Evolutionary conservation across 2,329 filamentous ascomycete species (phyloP).

Genomic region (Scedosporium boydii): DNA sequence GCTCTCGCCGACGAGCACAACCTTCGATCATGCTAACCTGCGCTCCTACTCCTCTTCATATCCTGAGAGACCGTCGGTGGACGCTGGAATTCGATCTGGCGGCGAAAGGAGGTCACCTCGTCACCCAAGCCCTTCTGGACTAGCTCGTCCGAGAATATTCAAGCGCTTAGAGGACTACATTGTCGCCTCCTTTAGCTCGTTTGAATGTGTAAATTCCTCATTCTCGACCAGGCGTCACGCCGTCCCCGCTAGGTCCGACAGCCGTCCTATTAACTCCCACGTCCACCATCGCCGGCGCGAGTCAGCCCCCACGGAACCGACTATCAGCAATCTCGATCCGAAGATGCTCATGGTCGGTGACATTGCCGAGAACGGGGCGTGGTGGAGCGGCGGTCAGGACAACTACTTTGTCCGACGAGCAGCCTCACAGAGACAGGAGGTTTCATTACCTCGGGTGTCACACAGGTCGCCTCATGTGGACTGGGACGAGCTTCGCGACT

Average conservation of each 20-base stretch:
- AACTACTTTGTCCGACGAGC: slow-evolving; percentile 15
- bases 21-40: not conserved
- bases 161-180: slow-evolving; percentile 71
- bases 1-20: not conserved
- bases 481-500: slow-evolving; percentile 61
- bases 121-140: not conserved
- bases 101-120: not conserved
- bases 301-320: slow-evolving; percentile 25
- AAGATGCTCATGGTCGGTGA: slow-evolving; percentile 67
- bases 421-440: slow-evolving; percentile 4
- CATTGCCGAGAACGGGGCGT: slow-evolving; percentile 70
- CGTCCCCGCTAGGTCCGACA: slow-evolving; percentile 2
- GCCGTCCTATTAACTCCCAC: slow-evolving; percentile 6
- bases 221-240: slow-evolving; percentile 42
- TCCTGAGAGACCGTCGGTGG: slow-evolving; percentile 25
- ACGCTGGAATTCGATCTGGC: not conserved
- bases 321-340: slow-evolving; percentile 57
- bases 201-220: slow-evolving; percentile 65
- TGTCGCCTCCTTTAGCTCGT: slow-evolving; percentile 55
- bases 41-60: slow-evolving; percentile 37
- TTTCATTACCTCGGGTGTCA: slow-evolving; percentile 18
- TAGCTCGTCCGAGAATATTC: slow-evolving; percentile 54
- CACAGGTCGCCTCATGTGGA: slow-evolving; percentile 60
- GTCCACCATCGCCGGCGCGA: slow-evolving; percentile 19
- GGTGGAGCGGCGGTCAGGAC: slow-evolving; percentile 62